phyloP scores from a whole-genome alignment of 2,329 filamentous ascomycete species.

The Chrysoporthe puriensis region DNA sequence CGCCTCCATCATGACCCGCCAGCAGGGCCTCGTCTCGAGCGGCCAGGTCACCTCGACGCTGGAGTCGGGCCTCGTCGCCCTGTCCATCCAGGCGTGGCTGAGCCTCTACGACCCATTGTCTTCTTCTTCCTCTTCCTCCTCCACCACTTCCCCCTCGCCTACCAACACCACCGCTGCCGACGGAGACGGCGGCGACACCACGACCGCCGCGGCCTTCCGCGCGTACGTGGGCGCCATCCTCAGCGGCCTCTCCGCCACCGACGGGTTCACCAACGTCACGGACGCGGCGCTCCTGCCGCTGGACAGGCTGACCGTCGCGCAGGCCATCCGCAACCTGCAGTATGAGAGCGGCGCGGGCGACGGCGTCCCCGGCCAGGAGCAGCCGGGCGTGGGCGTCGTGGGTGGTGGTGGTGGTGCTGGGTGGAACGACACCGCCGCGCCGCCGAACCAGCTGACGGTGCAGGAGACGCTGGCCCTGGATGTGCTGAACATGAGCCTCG shows the following conservation, averaged over 20 bases:
- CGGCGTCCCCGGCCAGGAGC: too few relatives aligned
- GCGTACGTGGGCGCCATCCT: slow-evolving; percentile 39
- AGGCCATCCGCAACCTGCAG: slow-evolving; percentile 13
- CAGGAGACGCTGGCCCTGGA: slow-evolving; percentile 14
- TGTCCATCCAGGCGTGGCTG: slow-evolving; percentile 27
- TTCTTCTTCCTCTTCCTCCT: background rate
- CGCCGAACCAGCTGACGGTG: background rate
- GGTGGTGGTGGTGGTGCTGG: background rate
- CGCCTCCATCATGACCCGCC: slow-evolving; percentile 21
- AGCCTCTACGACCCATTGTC: slow-evolving; percentile 10
- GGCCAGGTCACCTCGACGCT: slow-evolving; percentile 12
- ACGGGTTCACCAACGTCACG: slow-evolving; percentile 39
- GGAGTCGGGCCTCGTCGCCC: slow-evolving; percentile 24
- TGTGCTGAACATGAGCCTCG: slow-evolving; percentile 24
- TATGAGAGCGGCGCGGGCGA: background rate
- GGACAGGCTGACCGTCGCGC: slow-evolving; percentile 26
- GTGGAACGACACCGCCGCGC: background rate
- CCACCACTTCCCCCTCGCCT: background rate
- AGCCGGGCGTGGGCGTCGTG: background rate
- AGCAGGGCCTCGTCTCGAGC: slow-evolving; percentile 21
- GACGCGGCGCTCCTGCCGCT: slow-evolving; percentile 19
- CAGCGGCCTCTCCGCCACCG: slow-evolving; percentile 43
- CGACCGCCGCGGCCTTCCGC: background rate
- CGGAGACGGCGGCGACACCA: background rate
- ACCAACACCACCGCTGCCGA: background rate